Conservation (phyloP, 1,284 basidiomycete genomes). For the Pulchroboletus neoregius region DNA sequence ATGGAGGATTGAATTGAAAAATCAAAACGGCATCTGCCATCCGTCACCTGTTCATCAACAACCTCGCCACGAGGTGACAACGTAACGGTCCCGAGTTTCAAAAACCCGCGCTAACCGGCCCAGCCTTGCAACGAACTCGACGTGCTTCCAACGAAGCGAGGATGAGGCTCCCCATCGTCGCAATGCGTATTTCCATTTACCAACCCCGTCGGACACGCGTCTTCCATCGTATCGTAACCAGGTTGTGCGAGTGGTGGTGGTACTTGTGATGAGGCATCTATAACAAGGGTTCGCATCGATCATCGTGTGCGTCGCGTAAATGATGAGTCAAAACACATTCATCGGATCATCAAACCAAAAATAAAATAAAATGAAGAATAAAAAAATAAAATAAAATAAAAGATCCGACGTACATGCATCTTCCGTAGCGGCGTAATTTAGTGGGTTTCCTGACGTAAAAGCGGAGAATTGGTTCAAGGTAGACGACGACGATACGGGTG, state of each 20-base stretch:
- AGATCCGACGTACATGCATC: slow-evolving; percentile 28
- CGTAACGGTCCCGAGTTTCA: not conserved
- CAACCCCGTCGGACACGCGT: slow-evolving; percentile 3
- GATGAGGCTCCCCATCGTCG: slow-evolving; percentile 4
- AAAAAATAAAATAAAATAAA: slow-evolving; percentile 5
- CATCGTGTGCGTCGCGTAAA: slow-evolving; percentile 1
- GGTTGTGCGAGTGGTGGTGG: slow-evolving; percentile 5
- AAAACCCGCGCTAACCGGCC: slow-evolving; percentile 23
- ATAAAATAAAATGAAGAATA: not conserved
- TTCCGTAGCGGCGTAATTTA: slow-evolving; percentile 18
- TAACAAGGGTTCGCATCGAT: slow-evolving; percentile 4
- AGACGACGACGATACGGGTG: not conserved
- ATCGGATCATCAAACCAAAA: slow-evolving; percentile 6
- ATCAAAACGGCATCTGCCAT: too few species aligned
- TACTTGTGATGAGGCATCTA: slow-evolving; percentile 9
- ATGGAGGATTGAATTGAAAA: not conserved
- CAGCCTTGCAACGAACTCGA: slow-evolving; percentile 32
- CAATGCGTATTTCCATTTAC: slow-evolving; percentile 4
- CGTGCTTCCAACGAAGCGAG: slow-evolving; percentile 19
- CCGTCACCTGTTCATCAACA: too few species aligned
- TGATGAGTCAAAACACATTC: not conserved
- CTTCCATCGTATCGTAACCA: slow-evolving; percentile 13
- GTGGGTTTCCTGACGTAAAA: slow-evolving; percentile 21
- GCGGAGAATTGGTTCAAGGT: slow-evolving; percentile 16
- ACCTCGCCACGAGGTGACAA: too few species aligned